Evolutionary conservation across 805 yeast genomes (phyloP), one percentile per base, ranked within the genome.

Genomic region (Nakazawaea peltata): DNA sequence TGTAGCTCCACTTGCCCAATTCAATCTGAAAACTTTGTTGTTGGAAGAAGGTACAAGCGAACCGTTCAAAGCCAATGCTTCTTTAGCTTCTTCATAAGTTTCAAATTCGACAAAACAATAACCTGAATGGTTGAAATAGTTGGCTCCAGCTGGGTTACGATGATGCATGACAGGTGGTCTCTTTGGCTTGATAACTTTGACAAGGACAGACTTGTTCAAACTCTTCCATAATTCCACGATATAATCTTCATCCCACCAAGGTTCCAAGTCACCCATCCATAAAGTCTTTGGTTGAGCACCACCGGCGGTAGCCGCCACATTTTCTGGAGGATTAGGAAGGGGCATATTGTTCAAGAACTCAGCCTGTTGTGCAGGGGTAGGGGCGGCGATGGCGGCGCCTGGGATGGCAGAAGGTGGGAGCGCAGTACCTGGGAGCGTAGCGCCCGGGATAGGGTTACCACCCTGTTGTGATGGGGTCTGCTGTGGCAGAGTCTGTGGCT

Each of bases 191-290:
- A 82, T 82, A 26, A 82, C 62, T 54, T 81, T 82, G 19, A 80
- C 87, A 19, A 63, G 55, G 19, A 82, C 90, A 21, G 61, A 51
- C 44, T 71, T 73, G 36, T 70, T 67, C 33, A 76, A 47, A 18
- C 69, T 58, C 21, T 63, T 63, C 86, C 87, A 81, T 54, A 84
- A 63, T 30, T 74, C 60, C 33, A 66, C 63, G 12, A 74, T 61
- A 17, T 74, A 73, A 3, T 59, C 63, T 51, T 81, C 92, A 50
- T 79, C 85, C 48, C 81, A 72, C 73, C 81, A 74, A 1, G 90
- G 85, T 50, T 82, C 90, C 44, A 82, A 61, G 54, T 82, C 92
- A 9, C 94, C 94, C 94, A 82, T 82, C 94, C 94, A 82, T 22
- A 82, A 59, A 1, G 94, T 82, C 41, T 81, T 67, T 18, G 94